Evolutionary conservation across 1,284 basidiomycete species (phyloP).

Genomic region (Uromyces viciae-fabae): DNA sequence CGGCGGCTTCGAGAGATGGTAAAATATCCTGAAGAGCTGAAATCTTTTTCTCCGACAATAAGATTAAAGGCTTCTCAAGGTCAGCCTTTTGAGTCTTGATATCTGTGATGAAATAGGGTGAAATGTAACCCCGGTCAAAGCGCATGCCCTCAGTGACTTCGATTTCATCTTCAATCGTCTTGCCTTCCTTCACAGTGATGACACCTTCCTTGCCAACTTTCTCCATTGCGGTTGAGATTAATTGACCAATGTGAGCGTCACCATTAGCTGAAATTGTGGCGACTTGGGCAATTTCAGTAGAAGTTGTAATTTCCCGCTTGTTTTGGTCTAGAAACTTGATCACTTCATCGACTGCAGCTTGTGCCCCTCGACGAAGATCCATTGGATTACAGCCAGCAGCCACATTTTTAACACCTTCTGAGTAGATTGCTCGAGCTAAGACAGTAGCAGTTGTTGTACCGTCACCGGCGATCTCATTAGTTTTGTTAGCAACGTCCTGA

Average conservation of each 20-base stretch:
- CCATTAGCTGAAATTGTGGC: conserved; percentile 99
- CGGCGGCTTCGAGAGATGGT: conserved; percentile 86
- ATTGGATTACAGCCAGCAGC: conserved; percentile 99
- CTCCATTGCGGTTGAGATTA: conserved; percentile 99
- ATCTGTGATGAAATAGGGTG: conserved; percentile 98
- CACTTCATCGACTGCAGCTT: conserved; percentile 93
- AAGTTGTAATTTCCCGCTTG: conserved; percentile 91
- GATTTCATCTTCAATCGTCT: conserved; percentile 94
- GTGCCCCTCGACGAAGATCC: conserved; percentile 93
- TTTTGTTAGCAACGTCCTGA: conserved; percentile 59
- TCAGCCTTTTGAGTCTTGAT: conserved; percentile 95
- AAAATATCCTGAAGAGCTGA: conserved; percentile 91
- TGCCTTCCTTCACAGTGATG: conserved; percentile 98
- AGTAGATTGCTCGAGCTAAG: conserved; percentile 91
- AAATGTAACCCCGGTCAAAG: conserved; percentile 98
- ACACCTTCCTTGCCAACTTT: conserved; percentile 99
- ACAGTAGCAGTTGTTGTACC: conserved; percentile 98
- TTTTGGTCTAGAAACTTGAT: conserved; percentile 84
- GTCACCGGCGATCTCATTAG: conserved; percentile 95
- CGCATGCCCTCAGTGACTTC: conserved; percentile 99
- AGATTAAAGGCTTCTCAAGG: conserved; percentile 91
- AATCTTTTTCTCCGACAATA: conserved; percentile 98
- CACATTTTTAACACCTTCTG: conserved; percentile 98
- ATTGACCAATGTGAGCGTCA: conserved; percentile 84
- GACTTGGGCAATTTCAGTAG: conserved; percentile 90